Evolutionary conservation across 768 basidiomycete genomes (phyloP), one percentile per base, ranked within the genome.

Genomic region (Naematelia aurantialba): DNA sequence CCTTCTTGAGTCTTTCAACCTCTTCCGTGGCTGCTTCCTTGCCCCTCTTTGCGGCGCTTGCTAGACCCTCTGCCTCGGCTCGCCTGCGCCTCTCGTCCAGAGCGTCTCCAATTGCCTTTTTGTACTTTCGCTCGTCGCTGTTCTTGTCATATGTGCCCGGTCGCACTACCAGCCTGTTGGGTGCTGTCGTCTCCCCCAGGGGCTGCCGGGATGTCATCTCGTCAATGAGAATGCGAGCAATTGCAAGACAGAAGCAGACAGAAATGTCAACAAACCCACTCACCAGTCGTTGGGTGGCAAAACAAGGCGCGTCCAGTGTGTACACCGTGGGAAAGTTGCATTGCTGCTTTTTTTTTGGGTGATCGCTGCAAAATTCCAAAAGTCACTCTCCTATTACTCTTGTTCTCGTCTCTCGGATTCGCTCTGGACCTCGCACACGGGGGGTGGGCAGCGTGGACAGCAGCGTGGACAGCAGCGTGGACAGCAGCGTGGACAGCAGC

Each of bases 1-100:
- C 53, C 49, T 51, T 49, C 26, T 39, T 60, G 25, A 65, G 44
- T 22, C 26, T 17, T 29, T 34, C 52, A 5, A 55, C 17, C 29
- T 59, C 47, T 30, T 55, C 34, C 47, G 45, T 24, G 3, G 61
- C 53, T 5, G 10, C 12, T 4, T 29, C 27, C 5, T 51, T 5
- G 29, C 59, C 62, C 26, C 44, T 56, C 45, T 45, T 52, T 27
- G 59, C 54, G 17, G 26, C 60, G 49, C 59, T 34, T 11, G 64
- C 60, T 21, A 46, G 13, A 27, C 64, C 64, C 25, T 61, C 64
- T 19, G 63, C 63, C 45, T 65, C 60, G 0, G 56, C 57, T 39
- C 57, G 22, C 39, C 51, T 56, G 42, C 57, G 45, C 24, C 59
- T 26, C 48, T 54, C 26, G 12, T 61, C 46, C 8, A 47, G 19